Conservation (phyloP, 1,139 yeast genomes). For the Hyphopichia khmerensis region DNA sequence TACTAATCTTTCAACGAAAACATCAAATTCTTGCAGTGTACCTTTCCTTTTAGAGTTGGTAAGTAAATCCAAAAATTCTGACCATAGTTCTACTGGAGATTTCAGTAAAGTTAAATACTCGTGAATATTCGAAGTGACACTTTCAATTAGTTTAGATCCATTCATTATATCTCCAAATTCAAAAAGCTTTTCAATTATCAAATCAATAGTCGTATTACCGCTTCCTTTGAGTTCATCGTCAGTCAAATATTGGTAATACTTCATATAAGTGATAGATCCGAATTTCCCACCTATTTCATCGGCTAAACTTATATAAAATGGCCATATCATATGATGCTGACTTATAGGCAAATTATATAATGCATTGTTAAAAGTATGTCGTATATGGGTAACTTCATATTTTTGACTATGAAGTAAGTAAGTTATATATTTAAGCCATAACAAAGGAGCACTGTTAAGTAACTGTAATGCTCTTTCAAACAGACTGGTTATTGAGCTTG, state of each 20-base stretch:
- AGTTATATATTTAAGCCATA: slow-evolving; percentile 58
- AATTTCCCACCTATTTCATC: slow-evolving; percentile 43
- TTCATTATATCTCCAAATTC: slow-evolving; percentile 20
- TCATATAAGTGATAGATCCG: slow-evolving; percentile 39
- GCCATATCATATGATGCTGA: slow-evolving; percentile 65
- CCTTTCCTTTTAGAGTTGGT: slow-evolving; percentile 16
- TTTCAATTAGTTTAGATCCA: slow-evolving; percentile 15
- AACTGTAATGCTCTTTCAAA: slow-evolving; percentile 50
- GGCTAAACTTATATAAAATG: slow-evolving; percentile 52
- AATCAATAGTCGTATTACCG: slow-evolving; percentile 10
- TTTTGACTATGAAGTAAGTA: slow-evolving; percentile 37
- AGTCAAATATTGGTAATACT: slow-evolving; percentile 38
- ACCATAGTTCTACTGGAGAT: slow-evolving; percentile 31
- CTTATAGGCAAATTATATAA: slow-evolving; percentile 49
- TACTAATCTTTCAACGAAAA: slow-evolving; percentile 10
- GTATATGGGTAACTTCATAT: slow-evolving; percentile 40
- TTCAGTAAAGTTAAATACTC: slow-evolving; percentile 13
- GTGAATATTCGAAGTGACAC: slow-evolving; percentile 11
- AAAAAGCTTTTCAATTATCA: slow-evolving; percentile 21
- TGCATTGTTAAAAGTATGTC: slow-evolving; percentile 53
- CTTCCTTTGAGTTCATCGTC: slow-evolving; percentile 10
- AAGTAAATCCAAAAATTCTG: slow-evolving; percentile 48
- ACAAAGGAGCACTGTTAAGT: slow-evolving; percentile 43
- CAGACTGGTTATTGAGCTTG: slow-evolving; percentile 31
- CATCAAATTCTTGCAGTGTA: slow-evolving; percentile 19